Base-by-base conservation (phyloP, 1,139 yeast species). In the Hyphopichia khmerensis region DNA sequence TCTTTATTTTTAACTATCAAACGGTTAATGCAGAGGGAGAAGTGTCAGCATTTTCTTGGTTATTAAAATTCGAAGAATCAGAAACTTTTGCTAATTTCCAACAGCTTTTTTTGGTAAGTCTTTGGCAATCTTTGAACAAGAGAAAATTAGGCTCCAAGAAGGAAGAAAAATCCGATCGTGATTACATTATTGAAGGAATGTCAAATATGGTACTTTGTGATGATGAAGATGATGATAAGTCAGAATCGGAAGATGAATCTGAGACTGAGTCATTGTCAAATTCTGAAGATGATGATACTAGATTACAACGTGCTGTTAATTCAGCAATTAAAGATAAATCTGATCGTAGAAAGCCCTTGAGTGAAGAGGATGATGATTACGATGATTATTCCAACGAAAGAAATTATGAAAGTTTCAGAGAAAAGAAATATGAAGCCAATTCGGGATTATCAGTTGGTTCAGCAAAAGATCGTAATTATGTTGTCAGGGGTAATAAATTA, bases 401-500 rank as follows among this genome's bases (percentile, higher is more conserved):
- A 2, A 35, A 42, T 19, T 30, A 38, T n/a, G 33, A 43, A 15
- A 42, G 30, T 11, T 60, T 49, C 42, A 53, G 27, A 18, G 26
- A 21, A n/a, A 18, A 11, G 4, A n/a, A 56, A 59, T 38, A 52
- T 18, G 67, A 72, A 42, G 69, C 75, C 50, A 87, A 87, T 58
- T 75, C 81, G 41, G 81, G 80, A 26, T 70, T 90, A 50, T 82
- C 87, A 0, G 82, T 88, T 15, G 93, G 96, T 1, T 78, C 69
- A 48, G 76, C 77, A 41, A 82, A 82, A 49, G 84, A 87, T 55
- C 73, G 95, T 31, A 76, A 95, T 0, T 90, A 77, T 59, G 93
- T 90, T 26, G 82, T 86, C 0, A 78, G 95, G 50, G 96, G 91
- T 8, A 70, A 87, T 59, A 81, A 79, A 52, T 70, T 90, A 42